Percentiles rank a stretch among this genome's conserved stretches.
Conservation (phyloP, 139 green algal genomes). For the Coccomyxa sp. region DNA sequence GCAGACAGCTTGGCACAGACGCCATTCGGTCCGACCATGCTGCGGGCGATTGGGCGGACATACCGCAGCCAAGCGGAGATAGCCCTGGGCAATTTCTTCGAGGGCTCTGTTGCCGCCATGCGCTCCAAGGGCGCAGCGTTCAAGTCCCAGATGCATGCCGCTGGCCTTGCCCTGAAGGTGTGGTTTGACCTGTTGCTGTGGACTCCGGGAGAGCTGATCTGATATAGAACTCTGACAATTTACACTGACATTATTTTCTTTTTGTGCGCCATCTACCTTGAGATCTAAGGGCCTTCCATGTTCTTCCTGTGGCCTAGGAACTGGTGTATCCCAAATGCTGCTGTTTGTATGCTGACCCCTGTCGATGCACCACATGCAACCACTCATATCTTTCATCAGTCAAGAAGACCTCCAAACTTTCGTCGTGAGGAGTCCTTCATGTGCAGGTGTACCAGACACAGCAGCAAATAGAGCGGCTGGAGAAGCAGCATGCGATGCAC, state of each 20-base stretch:
- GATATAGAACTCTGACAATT: no score
- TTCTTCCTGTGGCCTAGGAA: no score
- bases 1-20: slow-evolving; percentile 52
- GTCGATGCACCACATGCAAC: no score
- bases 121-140: slow-evolving; percentile 47
- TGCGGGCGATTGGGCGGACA: slow-evolving; percentile 73
- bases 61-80: slow-evolving; percentile 80
- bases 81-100: slow-evolving; percentile 54
- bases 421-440: no score
- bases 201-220: no score
- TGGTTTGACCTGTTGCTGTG: neutral
- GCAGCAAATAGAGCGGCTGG: slow-evolving; percentile 56
- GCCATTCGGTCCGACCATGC: slow-evolving; percentile 80
- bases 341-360: no score
- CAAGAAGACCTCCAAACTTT: no score
- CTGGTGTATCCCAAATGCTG: no score
- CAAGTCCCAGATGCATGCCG: slow-evolving; percentile 52
- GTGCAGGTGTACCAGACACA: slow-evolving; percentile 55
- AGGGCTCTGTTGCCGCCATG: slow-evolving; percentile 43
- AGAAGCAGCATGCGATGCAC: slow-evolving; percentile 6
- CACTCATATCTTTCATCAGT: no score
- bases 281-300: no score
- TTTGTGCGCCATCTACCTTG: no score
- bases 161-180: slow-evolving; percentile 15
- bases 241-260: no score